Evolutionary conservation across 139 green algal species (phyloP), one percentile per base, ranked within the genome.

Genomic region (Pedinophyceae sp.): DNA sequence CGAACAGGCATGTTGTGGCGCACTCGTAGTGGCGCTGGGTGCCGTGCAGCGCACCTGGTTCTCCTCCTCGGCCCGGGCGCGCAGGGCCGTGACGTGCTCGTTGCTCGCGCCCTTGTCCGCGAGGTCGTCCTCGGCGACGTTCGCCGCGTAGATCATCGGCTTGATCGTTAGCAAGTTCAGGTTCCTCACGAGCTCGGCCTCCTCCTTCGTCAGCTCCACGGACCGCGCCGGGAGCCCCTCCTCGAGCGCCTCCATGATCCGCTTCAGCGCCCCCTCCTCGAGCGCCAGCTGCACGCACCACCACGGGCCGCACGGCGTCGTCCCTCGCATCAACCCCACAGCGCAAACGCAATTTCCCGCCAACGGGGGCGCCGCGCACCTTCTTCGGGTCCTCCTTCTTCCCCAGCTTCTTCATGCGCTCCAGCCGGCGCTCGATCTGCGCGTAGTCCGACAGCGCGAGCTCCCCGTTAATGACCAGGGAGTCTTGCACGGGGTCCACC

Each of bases 401-500:
- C 59, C 55, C 68, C 66, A 74, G 79, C 63, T 97, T 97, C 13
- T 70, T 76, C 18, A 97, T 52, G 18, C 82, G 61, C 54, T 96
- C 82, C 57, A 93, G 23, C 10, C 89, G 48, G 60, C 84, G 83
- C 64, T 93, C 81, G 46, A 95, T 82, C 61, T 94, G 81, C 10
- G 48, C 53, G 28, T 95, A 68, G 60, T 98, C 90, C 2, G 83
- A 68, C 30, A 98, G 71, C 2, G 77, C 85, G 48, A 98, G 77
- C 78, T 98, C 89, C 62, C 95, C 78, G 68, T 95, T 95, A 71
- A 97, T 97, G 41, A 83, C 67, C 27, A 93, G 84, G 27, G 74
- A 76, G 71, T 93, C 83, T 15, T 76, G 67, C 20, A 73, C 48
- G 1, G 75, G 70, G 48, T 83, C 72, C 34, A 83, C 56, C 58